Evolutionary conservation across 2,329 filamentous ascomycete genomes (phyloP), one percentile per base, ranked within the genome.

Genomic region (Sclerotinia borealis): DNA sequence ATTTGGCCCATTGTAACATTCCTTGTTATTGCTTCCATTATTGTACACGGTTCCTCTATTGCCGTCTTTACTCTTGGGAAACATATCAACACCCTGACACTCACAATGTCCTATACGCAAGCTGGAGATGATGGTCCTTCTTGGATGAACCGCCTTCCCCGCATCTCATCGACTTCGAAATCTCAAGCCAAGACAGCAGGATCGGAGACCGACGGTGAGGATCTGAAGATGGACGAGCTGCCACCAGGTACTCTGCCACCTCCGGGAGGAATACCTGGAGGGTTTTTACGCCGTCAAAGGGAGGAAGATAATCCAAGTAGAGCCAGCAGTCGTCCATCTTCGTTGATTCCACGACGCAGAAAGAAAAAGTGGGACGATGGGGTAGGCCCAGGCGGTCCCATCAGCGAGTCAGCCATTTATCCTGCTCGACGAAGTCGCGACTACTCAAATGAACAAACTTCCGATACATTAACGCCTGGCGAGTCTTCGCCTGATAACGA

Each of bases 1-100:
- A 96, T 99, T 54, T 99, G 95, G 95, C 95, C 95, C 0, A 93
- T 99, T 64, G 91, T 91, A 0, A 92, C 91, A 0, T 99, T 99
- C 76, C 80, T 99, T 72, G 93, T 99, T 65, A 91, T 99, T 60
- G 84, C 90, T 4, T 99, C 95, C 15, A 99, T 99, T 71, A 78
- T 98, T 43, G 91, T 99, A 1, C 95, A 99, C 72, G 95, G 95
- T 27, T 98, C 95, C n/a, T 98, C 95, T 0, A 90, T 99, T 70
- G 95, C 95, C 6, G 95, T 99, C 10, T 99, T 99, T 72, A 98
- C 95, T 0, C 85, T 99, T 1, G 95, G 95, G 71, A 99, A 98
- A 77, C 93, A 91, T 66, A 99, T 99, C 83, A 98, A 98, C 78
- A 98, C 95, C 0, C 79, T 99, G 69, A 93, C 91, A 1, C 82